Conservation (phyloP, 768 basidiomycete species). For the Tylopilus cervinicoccineus region DNA sequence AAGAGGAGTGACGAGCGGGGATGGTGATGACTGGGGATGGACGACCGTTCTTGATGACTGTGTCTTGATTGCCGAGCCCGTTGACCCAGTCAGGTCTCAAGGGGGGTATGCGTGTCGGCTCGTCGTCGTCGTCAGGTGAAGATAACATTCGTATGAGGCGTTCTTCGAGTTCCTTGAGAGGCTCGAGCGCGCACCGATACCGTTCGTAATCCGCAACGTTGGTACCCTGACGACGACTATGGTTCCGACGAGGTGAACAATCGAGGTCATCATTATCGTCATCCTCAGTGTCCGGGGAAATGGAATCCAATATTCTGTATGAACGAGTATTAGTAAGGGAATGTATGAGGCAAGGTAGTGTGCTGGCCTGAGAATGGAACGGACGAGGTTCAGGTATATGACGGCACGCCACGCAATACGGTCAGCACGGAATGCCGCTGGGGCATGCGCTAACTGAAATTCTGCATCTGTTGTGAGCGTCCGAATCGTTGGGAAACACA, state of each 20-base stretch:
- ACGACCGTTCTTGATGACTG: slow-evolving; percentile 37
- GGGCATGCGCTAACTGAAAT: slow-evolving; percentile 79
- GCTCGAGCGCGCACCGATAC: slow-evolving; percentile 61
- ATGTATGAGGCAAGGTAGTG: slow-evolving; percentile 2
- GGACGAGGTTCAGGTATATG: slow-evolving; percentile 84
- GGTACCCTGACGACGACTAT: slow-evolving; percentile 39
- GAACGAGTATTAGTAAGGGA: neutral
- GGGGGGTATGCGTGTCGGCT: slow-evolving; percentile 51
- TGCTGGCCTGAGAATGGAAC: slow-evolving; percentile 68
- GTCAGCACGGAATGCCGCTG: slow-evolving; percentile 72
- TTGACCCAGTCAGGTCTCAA: slow-evolving; percentile 37
- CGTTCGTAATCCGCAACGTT: slow-evolving; percentile 56
- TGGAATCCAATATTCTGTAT: slow-evolving; percentile 68
- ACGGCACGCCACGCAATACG: slow-evolving; percentile 84
- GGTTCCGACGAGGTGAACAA: slow-evolving; percentile 45
- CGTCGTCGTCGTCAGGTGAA: slow-evolving; percentile 65
- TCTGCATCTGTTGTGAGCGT: slow-evolving; percentile 43
- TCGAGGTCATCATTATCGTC: slow-evolving; percentile 55
- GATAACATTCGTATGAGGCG: slow-evolving; percentile 64
- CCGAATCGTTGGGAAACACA: slow-evolving; percentile 1
- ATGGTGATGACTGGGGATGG: slow-evolving; percentile 38
- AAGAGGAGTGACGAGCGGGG: slow-evolving; percentile 21
- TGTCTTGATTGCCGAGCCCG: slow-evolving; percentile 11
- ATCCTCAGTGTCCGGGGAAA: slow-evolving; percentile 59
- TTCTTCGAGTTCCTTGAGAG: slow-evolving; percentile 66